Evolutionary conservation across 1,139 yeast genomes (phyloP), one percentile per base, ranked within the genome.

Genomic region (Candida pseudocylindracea): DNA sequence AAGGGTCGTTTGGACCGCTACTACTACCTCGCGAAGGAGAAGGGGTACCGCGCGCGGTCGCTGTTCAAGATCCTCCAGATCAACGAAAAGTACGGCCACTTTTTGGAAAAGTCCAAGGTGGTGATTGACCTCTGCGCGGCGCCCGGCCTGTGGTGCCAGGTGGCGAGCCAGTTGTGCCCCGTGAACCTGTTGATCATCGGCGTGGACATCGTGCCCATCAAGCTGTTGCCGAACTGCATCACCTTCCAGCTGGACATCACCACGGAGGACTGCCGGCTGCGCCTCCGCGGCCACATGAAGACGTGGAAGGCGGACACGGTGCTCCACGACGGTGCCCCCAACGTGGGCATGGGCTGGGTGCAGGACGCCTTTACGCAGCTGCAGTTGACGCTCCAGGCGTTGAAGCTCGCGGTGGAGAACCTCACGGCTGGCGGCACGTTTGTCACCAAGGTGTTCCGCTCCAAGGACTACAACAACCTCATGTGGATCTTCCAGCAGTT

Each of bases 131-230:
- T 88, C 44, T 88, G 99, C 75, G 96, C 98, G 36, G 98, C 98
- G 3, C 98, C 99, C 27, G 99, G 99, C 37, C 83, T 95, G 4
- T 88, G 98, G 96, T 88, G 98, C 65, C 99, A 88, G 56, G 98
- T 91, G 30, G 98, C 98, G 1, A 72, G 93, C 4, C 81, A 81
- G 40, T 55, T 81, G 36, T 85, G 96, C 56, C 95, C 96, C 2
- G 60, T 85, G 7, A 83, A 83, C 53, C 81, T 96, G 1, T 63
- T 88, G 42, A 85, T 88, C 45, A 81, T 88, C 36, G 99, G 98
- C 50, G 98, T 91, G 27, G 99, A 88, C 67, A 75, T 88, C 45
- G 98, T 85, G 26, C 96, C 95, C 12, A 88, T 88, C 57, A 85
- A 81, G 51, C 75, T 94, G 9, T 64, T 88, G 49, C 95, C 96